Evolutionary conservation across 805 yeast species (phyloP).

Genomic region (Lipomyces oligophaga): DNA sequence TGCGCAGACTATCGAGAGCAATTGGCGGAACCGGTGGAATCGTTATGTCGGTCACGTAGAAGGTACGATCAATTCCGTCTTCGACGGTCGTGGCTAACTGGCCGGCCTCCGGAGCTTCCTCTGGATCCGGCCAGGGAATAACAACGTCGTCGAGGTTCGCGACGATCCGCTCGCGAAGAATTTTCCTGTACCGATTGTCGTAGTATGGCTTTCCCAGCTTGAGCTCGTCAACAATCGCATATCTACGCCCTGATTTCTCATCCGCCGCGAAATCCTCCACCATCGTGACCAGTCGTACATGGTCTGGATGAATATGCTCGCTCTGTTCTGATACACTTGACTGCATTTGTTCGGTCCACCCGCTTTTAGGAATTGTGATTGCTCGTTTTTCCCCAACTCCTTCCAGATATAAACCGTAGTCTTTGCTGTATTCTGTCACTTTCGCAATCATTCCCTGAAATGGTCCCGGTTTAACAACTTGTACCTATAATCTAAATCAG

Average conservation of each 20-base stretch:
- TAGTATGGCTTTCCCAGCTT: slow-evolving; percentile 65
- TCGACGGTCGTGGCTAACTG: slow-evolving; percentile 12
- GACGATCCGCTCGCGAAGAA: slow-evolving; percentile 76
- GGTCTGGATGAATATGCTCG: slow-evolving; percentile 52
- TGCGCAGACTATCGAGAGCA: slow-evolving; percentile 66
- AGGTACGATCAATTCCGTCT: slow-evolving; percentile 57
- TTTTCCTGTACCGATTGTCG: slow-evolving; percentile 66
- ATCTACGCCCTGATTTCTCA: slow-evolving; percentile 48
- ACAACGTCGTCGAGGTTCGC: slow-evolving; percentile 62
- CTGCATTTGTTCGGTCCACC: slow-evolving; percentile 69
- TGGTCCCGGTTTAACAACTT: slow-evolving; percentile 59
- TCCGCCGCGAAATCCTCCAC: slow-evolving; percentile 59
- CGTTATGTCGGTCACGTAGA: slow-evolving; percentile 62
- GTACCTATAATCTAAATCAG: slow-evolving; percentile 41
- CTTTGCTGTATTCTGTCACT: slow-evolving; percentile 55
- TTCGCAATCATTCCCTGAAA: slow-evolving; percentile 71
- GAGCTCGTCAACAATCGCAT: slow-evolving; percentile 75
- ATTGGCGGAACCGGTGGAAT: slow-evolving; percentile 65
- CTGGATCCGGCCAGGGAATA: slow-evolving; percentile 83
- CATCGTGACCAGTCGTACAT: slow-evolving; percentile 74
- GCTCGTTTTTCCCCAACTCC: slow-evolving; percentile 64
- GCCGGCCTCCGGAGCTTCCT: slow-evolving; percentile 44
- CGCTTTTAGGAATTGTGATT: slow-evolving; percentile 63
- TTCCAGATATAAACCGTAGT: slow-evolving; percentile 55
- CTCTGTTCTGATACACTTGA: slow-evolving; percentile 73